phyloP scores from a whole-genome alignment of 1,139 yeast species.

The Nakaseomyces delphensis region DNA sequence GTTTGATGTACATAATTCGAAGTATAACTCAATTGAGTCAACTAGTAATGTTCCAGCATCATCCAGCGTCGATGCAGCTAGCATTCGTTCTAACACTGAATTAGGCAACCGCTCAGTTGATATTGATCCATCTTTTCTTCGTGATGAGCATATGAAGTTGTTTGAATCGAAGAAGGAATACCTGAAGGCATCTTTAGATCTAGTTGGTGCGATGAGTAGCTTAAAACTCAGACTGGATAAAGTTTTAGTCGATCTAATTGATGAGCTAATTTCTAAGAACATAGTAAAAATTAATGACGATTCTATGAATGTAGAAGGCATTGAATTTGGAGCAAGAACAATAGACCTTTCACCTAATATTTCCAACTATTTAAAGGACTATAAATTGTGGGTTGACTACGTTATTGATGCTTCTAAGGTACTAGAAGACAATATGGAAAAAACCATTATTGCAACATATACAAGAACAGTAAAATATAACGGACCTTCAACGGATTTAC shows the following conservation, averaged over 20 bases:
- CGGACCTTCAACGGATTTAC: constrained; percentile 50
- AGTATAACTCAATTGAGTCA: background rate
- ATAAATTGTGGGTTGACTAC: constrained; percentile 32
- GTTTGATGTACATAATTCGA: constrained; percentile 42
- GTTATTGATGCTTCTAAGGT: constrained; percentile 32
- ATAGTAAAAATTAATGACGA: constrained; percentile 17
- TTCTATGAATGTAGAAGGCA: constrained; percentile 7
- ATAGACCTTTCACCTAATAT: constrained; percentile 14
- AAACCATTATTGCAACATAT: constrained; percentile 57
- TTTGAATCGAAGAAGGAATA: constrained; percentile 45
- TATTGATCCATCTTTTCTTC: constrained; percentile 8
- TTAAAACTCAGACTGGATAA: constrained; percentile 48
- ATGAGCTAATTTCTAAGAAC: constrained; percentile 15
- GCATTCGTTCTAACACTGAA: constrained; percentile 44
- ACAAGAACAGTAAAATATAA: constrained; percentile 43
- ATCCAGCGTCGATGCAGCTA: constrained; percentile 43
- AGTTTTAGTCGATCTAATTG: constrained; percentile 41
- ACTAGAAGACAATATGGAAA: constrained; percentile 42
- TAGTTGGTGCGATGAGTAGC: constrained; percentile 46
- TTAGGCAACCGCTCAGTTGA: background rate
- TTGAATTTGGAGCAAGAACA: constrained; percentile 3
- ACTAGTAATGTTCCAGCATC: constrained; percentile 31
- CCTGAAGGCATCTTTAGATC: constrained; percentile 53
- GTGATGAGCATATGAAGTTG: constrained; percentile 58
- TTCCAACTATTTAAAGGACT: constrained; percentile 27